Conservation (phyloP, 2,329 filamentous ascomycete species). For the Paraconiothyrium brasiliense region DNA sequence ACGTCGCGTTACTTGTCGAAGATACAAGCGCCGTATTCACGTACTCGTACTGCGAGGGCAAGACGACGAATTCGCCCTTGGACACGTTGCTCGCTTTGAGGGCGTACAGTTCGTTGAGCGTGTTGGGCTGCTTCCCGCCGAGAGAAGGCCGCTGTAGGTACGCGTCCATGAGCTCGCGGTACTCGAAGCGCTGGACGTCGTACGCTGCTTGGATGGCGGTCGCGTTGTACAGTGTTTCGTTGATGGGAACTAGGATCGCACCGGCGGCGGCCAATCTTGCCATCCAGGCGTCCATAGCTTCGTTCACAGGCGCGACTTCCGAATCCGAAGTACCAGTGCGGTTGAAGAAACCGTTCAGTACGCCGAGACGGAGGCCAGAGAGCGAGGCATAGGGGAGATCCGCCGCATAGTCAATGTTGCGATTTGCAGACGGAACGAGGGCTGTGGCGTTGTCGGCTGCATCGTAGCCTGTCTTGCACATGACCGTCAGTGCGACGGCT, state of each 20-base stretch:
- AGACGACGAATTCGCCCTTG: conserved; percentile 64
- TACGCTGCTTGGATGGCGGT: conserved; percentile 57
- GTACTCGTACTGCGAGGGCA: conserved; percentile 67
- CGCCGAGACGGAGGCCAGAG: conserved; percentile 57
- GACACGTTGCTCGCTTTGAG: conserved; percentile 44
- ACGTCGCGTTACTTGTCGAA: conserved; percentile 62
- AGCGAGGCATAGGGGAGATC: conserved; percentile 49
- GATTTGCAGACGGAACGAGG: conserved; percentile 54
- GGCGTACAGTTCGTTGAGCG: conserved; percentile 61
- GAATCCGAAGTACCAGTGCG: conserved; percentile 52
- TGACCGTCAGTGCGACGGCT: conserved; percentile 61
- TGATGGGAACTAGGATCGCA: conserved; percentile 61
- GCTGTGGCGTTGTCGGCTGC: conserved; percentile 62
- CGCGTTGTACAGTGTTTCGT: conserved; percentile 61
- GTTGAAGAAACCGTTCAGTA: conserved; percentile 68
- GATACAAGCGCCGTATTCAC: conserved; percentile 61
- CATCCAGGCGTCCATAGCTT: conserved; percentile 61
- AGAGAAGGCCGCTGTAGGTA: conserved; percentile 63
- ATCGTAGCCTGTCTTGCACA: conserved; percentile 63
- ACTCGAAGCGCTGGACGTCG: conserved; percentile 71
- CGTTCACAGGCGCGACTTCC: conserved; percentile 68
- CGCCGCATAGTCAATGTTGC: conserved; percentile 59
- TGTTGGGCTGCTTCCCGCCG: conserved; percentile 54
- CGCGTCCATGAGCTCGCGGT: conserved; percentile 62
- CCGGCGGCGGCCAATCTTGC: conserved; percentile 58